phyloP scores from a whole-genome alignment of 208 protist genomes.

The Dictyostelium gargantuum region DNA sequence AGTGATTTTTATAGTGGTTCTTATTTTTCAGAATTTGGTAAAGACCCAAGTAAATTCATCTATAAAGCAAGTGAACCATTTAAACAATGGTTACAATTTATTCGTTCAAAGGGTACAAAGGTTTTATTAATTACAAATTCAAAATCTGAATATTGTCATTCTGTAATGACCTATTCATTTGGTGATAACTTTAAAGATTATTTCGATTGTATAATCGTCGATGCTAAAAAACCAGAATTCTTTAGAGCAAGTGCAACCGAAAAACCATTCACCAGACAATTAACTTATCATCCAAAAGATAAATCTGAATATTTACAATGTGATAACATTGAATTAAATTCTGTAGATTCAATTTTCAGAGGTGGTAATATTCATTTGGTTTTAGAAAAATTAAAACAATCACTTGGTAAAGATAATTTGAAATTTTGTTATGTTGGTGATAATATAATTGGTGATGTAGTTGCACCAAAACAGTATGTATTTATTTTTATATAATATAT shows the following conservation, averaged over 20 bases:
- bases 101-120: neutral
- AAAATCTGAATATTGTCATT: slow-evolving; percentile 25
- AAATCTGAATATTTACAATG: neutral
- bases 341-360: neutral
- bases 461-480: slow-evolving; percentile 35
- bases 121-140: slow-evolving; percentile 35
- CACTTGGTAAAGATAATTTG: neutral
- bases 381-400: neutral
- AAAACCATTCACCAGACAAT: neutral
- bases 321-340: slow-evolving; percentile 1
- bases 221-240: slow-evolving; percentile 31
- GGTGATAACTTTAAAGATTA: slow-evolving; percentile 1
- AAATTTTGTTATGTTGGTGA: slow-evolving; percentile 62
- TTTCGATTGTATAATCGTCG: slow-evolving; percentile 9
- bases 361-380: neutral
- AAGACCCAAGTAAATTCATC: neutral
- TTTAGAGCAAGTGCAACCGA: neutral
- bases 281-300: neutral
- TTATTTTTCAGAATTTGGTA: neutral
- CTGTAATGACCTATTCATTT: neutral
- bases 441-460: slow-evolving; percentile 41
- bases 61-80: neutral
- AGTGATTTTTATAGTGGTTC: neutral
- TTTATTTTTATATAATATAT: neutral
- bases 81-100: neutral